These are phyloP conservation scores for Phyllachora maydis DNA, from an alignment of 2,329 filamentous ascomycete species.

Conservation along the genomic window DNA sequence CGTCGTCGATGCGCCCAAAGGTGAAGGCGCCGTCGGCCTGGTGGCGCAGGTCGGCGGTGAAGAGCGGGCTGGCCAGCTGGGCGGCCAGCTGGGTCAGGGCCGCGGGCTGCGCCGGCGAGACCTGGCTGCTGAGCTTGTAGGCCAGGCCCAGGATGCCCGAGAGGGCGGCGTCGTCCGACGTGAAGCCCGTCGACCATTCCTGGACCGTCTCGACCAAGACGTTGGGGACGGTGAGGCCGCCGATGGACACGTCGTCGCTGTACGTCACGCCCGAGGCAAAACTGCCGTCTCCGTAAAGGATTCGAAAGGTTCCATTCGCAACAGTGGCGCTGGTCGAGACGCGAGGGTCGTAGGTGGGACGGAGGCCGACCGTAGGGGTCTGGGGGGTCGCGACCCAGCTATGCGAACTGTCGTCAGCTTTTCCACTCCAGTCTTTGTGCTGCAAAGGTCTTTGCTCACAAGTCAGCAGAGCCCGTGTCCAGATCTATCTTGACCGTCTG, in stretches of 20 bases:
- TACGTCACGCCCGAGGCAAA: constrained; percentile 25
- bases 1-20: constrained; percentile 25
- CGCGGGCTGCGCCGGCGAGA: constrained; percentile 18
- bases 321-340: too few species aligned
- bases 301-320: constrained; percentile 29
- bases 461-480: constrained; percentile 30
- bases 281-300: constrained; percentile 24
- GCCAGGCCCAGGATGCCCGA: constrained; percentile 32
- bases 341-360: too few species aligned
- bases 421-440: not conserved
- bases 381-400: constrained; percentile 1
- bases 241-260: constrained; percentile 25
- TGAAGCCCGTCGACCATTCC: too few species aligned
- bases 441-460: constrained; percentile 18
- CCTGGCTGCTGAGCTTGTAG: constrained; percentile 21
- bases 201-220: constrained; percentile 27
- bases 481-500: constrained; percentile 21
- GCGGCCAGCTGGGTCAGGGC: constrained; percentile 22
- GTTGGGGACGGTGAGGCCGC: constrained; percentile 18
- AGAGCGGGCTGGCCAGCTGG: constrained; percentile 18
- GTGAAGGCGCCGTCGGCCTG: constrained; percentile 25
- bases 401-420: not conserved
- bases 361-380: not conserved
- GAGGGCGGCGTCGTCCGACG: too few species aligned
- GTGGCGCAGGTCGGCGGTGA: constrained; percentile 26